phyloP scores from a whole-genome alignment of 768 basidiomycete genomes.

The Galerina marginata region DNA sequence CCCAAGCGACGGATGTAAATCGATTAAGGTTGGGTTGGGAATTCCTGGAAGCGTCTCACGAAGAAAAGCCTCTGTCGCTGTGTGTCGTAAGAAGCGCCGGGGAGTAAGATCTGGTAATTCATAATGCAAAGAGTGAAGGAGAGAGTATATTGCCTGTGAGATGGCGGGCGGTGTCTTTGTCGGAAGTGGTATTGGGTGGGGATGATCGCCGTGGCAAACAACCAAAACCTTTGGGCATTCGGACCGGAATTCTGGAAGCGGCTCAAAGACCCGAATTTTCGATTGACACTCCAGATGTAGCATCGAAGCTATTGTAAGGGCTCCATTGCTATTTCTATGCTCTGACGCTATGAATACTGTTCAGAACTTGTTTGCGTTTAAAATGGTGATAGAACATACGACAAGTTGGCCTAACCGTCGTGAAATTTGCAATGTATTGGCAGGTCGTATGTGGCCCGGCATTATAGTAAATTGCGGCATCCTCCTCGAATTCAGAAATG shows the following conservation, averaged over 20 bases:
- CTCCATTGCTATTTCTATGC: neutral
- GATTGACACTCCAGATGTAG: neutral
- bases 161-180: conserved; percentile 22
- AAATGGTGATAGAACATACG: neutral
- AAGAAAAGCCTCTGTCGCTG: conserved; percentile 1
- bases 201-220: conserved; percentile 18
- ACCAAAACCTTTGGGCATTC: conserved; percentile 20
- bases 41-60: neutral
- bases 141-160: neutral
- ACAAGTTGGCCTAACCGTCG: neutral
- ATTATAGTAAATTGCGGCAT: neutral
- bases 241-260: neutral
- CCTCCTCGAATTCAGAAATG: conserved; percentile 1
- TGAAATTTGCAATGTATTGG: conserved; percentile 1
- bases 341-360: conserved; percentile 5
- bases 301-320: neutral
- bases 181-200: conserved; percentile 27
- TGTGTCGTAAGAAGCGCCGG: conserved; percentile 13
- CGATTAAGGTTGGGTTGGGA: neutral
- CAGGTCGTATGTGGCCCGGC: conserved; percentile 1
- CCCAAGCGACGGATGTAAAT: conserved; percentile 14
- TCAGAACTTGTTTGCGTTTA: neutral
- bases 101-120: conserved; percentile 19
- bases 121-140: neutral
- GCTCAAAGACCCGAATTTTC: conserved; percentile 10